Percentiles rank a stretch among this genome's conserved stretches.
Conservation (phyloP, 1,284 basidiomycete species). For the Cryptococcus jaspeensis region DNA sequence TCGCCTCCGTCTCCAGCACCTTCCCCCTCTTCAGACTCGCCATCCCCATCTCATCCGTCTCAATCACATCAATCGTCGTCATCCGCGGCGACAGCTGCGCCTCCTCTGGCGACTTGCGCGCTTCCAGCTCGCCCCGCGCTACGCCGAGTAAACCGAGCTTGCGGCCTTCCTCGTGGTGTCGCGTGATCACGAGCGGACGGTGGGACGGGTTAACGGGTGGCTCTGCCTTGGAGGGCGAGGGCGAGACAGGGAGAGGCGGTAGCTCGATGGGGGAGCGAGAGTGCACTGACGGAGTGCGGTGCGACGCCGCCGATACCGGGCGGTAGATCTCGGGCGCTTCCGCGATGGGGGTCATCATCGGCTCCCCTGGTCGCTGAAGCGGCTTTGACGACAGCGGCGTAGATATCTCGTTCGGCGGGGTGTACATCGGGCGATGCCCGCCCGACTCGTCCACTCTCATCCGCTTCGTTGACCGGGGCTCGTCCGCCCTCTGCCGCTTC, state of each 20-base stretch:
- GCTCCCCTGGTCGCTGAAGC: background rate
- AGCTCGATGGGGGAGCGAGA: background rate
- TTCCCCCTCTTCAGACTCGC: conserved; percentile 31
- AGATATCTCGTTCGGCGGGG: conserved; percentile 23
- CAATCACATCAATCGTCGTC: conserved; percentile 29
- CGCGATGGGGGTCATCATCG: conserved; percentile 17
- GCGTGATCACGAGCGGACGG: conserved; percentile 34
- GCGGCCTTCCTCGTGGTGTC: conserved; percentile 38
- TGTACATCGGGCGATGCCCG: conserved; percentile 17
- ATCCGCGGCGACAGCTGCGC: conserved; percentile 25
- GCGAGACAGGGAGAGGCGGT: too few relatives aligned
- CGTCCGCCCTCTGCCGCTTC: conserved; percentile 15
- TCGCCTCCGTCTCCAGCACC: conserved; percentile 40
- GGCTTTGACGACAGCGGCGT: background rate
- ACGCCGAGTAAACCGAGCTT: conserved; percentile 36
- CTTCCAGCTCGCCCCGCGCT: conserved; percentile 28
- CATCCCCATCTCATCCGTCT: conserved; percentile 28
- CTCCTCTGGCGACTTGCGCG: conserved; percentile 15
- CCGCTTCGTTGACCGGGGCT: conserved; percentile 12
- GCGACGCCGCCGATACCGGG: background rate
- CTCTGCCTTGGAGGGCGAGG: background rate
- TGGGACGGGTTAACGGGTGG: conserved; percentile 4
- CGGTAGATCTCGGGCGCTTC: conserved; percentile 10
- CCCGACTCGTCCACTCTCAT: conserved; percentile 14
- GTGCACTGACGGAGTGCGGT: background rate